These are phyloP conservation scores for Cyclotella kingstonii DNA, from an alignment of 108 stramenopile species.

Conservation along the genomic window DNA sequence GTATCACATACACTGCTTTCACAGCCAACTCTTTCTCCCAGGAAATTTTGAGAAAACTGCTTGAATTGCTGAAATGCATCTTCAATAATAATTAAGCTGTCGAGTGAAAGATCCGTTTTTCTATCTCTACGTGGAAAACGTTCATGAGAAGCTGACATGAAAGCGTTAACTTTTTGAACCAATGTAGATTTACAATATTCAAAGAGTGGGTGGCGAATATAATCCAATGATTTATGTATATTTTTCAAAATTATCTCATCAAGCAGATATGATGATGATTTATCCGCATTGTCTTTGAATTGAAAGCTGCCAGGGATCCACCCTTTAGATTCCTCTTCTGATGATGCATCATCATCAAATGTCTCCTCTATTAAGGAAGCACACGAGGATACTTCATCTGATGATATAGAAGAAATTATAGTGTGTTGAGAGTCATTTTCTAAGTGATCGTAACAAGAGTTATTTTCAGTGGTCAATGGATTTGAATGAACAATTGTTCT, in stretches of 20 bases:
- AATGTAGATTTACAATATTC: constrained; percentile 27
- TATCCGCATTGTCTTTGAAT: constrained; percentile 5
- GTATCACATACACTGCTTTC: constrained; percentile 6
- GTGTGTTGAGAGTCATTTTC: neutral
- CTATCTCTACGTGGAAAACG: constrained; percentile 10
- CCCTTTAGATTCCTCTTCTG: neutral
- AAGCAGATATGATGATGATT: neutral
- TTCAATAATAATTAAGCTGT: constrained; percentile 30
- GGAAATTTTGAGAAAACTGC: constrained; percentile 20
- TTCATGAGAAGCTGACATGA: constrained; percentile 3
- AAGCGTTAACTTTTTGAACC: constrained; percentile 26
- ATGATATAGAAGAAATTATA: constrained; percentile 29
- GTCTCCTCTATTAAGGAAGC: constrained; percentile 10
- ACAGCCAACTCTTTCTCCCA: constrained; percentile 21
- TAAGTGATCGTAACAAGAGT: neutral
- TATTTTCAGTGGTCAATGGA: neutral
- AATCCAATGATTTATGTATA: constrained; percentile 8
- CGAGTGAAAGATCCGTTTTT: constrained; percentile 17
- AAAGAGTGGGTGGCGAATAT: constrained; percentile 30
- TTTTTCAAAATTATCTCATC: constrained; percentile 3
- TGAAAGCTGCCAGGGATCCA: constrained; percentile 16
- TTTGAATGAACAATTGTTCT: neutral
- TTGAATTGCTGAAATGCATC: constrained; percentile 28
- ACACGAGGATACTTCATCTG: constrained; percentile 21
- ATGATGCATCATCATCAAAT: constrained; percentile 12